Conservation (phyloP, 805 yeast genomes). For the Kregervanrija pseudodelftensis region DNA sequence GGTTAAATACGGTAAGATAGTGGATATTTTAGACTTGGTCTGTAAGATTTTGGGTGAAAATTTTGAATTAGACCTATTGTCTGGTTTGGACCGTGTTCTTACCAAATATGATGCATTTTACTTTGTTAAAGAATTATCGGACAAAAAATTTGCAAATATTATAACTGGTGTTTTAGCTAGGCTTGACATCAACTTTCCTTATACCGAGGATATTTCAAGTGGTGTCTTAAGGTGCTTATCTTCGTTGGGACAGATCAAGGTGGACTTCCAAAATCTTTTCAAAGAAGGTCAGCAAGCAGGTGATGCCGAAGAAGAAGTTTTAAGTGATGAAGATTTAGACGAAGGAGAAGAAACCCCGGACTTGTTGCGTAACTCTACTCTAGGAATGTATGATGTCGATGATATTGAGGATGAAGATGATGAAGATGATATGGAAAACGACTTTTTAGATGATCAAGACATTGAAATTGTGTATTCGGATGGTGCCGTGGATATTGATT, state of each 20-base stretch:
- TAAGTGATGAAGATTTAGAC: conserved; percentile 56
- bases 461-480: conserved; percentile 7
- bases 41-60: conserved; percentile 37
- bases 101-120: conserved; percentile 55
- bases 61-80: conserved; percentile 24
- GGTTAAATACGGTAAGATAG: conserved; percentile 46
- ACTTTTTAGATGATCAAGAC: conserved; percentile 14
- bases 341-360: conserved; percentile 71
- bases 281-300: conserved; percentile 30
- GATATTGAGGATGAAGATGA: conserved; percentile 41
- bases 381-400: conserved; percentile 88
- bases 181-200: conserved; percentile 69
- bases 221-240: conserved; percentile 53
- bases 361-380: conserved; percentile 76
- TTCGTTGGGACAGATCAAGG: conserved; percentile 47
- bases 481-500: conserved; percentile 6
- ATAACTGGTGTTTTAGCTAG: conserved; percentile 55
- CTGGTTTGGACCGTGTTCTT: conserved; percentile 38
- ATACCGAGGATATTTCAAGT: conserved; percentile 51
- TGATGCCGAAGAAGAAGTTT: conserved; percentile 48
- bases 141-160: conserved; percentile 51
- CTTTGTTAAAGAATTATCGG: conserved; percentile 60
- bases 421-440: conserved; percentile 26
- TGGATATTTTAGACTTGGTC: conserved; percentile 44
- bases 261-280: conserved; percentile 50